Conservation (phyloP, 1,284 basidiomycete genomes). For the Ganoderma multipileum region DNA sequence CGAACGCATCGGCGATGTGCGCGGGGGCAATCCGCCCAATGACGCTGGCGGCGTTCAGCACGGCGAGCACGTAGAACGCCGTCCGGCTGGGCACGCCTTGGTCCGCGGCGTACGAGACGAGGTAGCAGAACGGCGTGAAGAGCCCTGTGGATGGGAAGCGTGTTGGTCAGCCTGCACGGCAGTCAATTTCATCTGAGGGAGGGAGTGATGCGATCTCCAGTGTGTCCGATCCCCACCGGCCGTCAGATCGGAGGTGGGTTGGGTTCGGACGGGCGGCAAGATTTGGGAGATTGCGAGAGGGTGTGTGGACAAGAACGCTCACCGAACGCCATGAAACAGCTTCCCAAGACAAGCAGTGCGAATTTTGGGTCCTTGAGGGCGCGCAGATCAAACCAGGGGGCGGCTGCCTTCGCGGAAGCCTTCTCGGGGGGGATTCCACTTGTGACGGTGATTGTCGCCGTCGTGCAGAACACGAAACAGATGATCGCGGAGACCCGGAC, state of each 20-base stretch:
- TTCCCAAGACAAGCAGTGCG: slow-evolving; percentile 39
- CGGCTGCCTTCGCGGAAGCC: slow-evolving; percentile 12
- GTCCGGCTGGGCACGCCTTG: slow-evolving; percentile 26
- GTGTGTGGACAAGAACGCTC: slow-evolving; percentile 9
- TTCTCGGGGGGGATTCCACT: slow-evolving; percentile 32
- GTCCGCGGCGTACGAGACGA: slow-evolving; percentile 35
- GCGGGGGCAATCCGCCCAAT: slow-evolving; percentile 66
- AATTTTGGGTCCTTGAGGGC: slow-evolving; percentile 41
- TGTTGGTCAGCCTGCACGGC: background rate
- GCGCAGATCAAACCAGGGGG: slow-evolving; percentile 36
- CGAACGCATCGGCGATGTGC: slow-evolving; percentile 65
- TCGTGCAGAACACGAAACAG: slow-evolving; percentile 39
- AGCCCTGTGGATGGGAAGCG: slow-evolving; percentile 44
- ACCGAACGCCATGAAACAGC: slow-evolving; percentile 43
- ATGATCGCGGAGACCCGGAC: slow-evolving; percentile 48
- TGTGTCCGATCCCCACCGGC: slow-evolving; percentile 11
- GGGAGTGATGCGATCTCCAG: slow-evolving; percentile 3
- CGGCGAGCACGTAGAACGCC: slow-evolving; percentile 59
- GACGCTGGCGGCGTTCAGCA: slow-evolving; percentile 69
- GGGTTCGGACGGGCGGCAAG: slow-evolving; percentile 10
- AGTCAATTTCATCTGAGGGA: slow-evolving; percentile 2
- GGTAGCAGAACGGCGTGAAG: slow-evolving; percentile 60
- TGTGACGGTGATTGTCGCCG: slow-evolving; percentile 40
- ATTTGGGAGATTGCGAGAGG: slow-evolving; percentile 1
- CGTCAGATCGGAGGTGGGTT: slow-evolving; percentile 2